Evolutionary conservation across 805 yeast genomes (phyloP).

Genomic region (Grigorovia jiainica): DNA sequence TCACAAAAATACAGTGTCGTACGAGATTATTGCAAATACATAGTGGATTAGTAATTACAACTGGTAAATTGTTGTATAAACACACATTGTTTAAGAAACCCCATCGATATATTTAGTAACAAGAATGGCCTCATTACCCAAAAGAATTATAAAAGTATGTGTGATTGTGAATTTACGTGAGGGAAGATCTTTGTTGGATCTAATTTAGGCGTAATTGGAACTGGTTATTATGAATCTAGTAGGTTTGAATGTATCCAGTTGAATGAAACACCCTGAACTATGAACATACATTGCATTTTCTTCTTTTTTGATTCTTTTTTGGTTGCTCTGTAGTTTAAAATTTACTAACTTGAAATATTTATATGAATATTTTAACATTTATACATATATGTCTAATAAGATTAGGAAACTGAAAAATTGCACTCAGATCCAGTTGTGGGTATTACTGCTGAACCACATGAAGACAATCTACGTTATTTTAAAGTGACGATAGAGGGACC

Average conservation of each 20-base stretch:
- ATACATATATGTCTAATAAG: no score
- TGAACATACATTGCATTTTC: not conserved
- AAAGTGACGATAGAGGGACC: constrained; percentile 93
- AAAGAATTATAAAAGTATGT: constrained; percentile 79
- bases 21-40: no score
- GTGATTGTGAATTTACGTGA: not conserved
- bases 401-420: constrained; percentile 80
- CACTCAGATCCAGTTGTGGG: constrained; percentile 96
- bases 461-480: constrained; percentile 86
- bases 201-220: no score
- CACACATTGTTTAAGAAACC: no score
- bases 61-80: no score
- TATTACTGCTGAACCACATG: constrained; percentile 86
- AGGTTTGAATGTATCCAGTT: not conserved
- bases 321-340: no score
- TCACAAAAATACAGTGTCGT: not conserved
- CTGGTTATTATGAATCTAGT: no score
- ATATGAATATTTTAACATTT: no score
- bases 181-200: not conserved
- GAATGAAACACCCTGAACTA: not conserved
- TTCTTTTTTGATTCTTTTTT: no score
- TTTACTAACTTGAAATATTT: no score
- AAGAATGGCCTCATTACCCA: constrained; percentile 47
- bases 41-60: no score
- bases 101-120: not conserved